Evolutionary conservation across 805 yeast genomes (phyloP), one percentile per base, ranked within the genome.

Genomic region (Lipomyces lipofer): DNA sequence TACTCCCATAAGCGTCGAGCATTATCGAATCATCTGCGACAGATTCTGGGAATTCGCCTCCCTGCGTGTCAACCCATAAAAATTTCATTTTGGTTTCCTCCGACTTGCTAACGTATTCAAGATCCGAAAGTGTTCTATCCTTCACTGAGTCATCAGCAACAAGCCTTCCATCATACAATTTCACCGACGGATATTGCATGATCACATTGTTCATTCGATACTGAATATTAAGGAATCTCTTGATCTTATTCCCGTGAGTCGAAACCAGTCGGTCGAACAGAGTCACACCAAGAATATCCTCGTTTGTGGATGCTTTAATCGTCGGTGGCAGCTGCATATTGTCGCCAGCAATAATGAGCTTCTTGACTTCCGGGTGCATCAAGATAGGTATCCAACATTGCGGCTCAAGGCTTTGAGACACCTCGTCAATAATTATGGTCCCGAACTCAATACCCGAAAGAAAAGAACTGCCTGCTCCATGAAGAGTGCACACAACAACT

Each of bases 381-480:
- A 89, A 75, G 5, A 94, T 57, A 0, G 99, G 97, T 22, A 92
- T 90, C 97, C 97, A 91, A 65, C 97, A 90, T 62, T 92, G 96
- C 1, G 97, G 96, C 65, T 92, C 97, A 51, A 92, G 71, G 9
- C 97, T 79, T 69, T 92, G 99, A 0, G 97, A 89, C 0, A 92
- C 97, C 69, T 92, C 99, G 71, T 92, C 99, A 32, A 92, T 91
- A 10, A 94, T 86, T 29, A 92, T 75, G 0, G 95, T 82, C 60
- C 88, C 88, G 65, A 92, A 88, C 29, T 55, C 55, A 13, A 61
- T 10, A 83, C 66, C 25, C 69, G 70, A 29, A 69, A 67, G 3
- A 71, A 66, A 1, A 54, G 61, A 1, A 67, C 69, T 32, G 59
- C 62, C 36, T 2, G 79, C 75, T 74, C 97, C 96, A 70, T 92